Base-by-base conservation (phyloP, 805 yeast species). In the Phaffomyces opuntiae region DNA sequence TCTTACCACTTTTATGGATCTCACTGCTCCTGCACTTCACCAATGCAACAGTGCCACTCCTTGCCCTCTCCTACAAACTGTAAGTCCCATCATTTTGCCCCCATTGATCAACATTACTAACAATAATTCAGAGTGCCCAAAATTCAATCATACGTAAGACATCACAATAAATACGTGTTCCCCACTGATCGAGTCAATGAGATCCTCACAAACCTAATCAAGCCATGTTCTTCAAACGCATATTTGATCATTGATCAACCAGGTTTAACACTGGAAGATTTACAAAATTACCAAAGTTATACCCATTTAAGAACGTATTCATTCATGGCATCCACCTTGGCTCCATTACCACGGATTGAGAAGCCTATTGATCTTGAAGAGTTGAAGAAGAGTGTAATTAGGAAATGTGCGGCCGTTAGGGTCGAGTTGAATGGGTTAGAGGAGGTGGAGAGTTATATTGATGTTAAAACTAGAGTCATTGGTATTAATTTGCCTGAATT, bases 401-500 rank as follows among this genome's bases (percentile, higher is more conserved):
- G 62, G 21, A 72, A 71, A 17, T 84, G 90, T 62, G 67, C 70
- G 32, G 82, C 85, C 2, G 67, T 70, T 43, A 59, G 67, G 2
- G 55, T 77, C 38, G 55, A 54, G 26, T 66, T 74, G 11, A 65
- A 66, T 7, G 67, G 72, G 64, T 67, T 38, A 60, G 78, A 73
- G 7, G 77, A 69, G 46, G 70, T 75, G 24, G 75, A 77, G 13
- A 63, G 70, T 3, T 86, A 84, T 60, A 70, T 77, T 35, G 96
- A 87, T 56, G 65, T 79, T 1, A 64, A 75, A 25, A 78, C 77
- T 21, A 70, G 95, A 50, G 73, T 87, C 12, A 75, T 91, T 27
- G 65, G 71, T 16, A 64, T 89, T 9, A 72, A 80, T 35, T 70
- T 83, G 48, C 73, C 79, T 3, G 68, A 66, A n/a, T 65, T 86